Percentiles rank a stretch among this genome's conserved stretches.
Evolutionary conservation across 163 green algal species (phyloP).

Genomic region (Scenedesmus sp.): DNA sequence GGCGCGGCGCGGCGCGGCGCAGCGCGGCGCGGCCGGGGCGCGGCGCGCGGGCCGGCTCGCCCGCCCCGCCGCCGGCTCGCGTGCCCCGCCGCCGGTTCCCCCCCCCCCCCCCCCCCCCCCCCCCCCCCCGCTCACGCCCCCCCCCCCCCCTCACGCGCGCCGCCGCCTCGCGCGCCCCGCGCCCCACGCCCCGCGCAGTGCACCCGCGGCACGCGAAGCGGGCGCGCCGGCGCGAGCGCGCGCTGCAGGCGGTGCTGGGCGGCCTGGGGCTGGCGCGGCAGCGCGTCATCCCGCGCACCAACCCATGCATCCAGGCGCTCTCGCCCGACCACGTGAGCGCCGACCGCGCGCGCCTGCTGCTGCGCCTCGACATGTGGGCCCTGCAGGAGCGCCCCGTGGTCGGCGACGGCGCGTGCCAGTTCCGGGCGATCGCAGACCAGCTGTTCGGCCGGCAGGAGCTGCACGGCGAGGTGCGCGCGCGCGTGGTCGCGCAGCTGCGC

Average conservation of each 20-base stretch:
- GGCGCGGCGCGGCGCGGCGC: too few relatives aligned
- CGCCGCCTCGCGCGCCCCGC: neutral
- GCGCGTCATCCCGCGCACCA: conserved; percentile 37
- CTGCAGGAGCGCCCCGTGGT: conserved; percentile 63
- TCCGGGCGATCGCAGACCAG: conserved; percentile 79
- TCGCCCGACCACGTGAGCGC: neutral
- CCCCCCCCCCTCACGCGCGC: too few relatives aligned
- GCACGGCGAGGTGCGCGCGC: conserved; percentile 64
- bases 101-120: too few relatives aligned
- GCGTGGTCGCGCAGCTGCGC: conserved; percentile 64
- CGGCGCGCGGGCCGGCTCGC: too few relatives aligned
- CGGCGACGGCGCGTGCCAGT: conserved; percentile 82
- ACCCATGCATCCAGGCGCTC: conserved; percentile 12
- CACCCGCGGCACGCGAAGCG: neutral
- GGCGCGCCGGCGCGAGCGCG: too few relatives aligned
- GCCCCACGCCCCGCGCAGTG: neutral
- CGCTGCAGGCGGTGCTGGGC: too few relatives aligned
- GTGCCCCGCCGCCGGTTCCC: too few relatives aligned
- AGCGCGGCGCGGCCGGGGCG: too few relatives aligned
- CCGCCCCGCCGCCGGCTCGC: too few relatives aligned
- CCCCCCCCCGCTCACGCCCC: too few relatives aligned
- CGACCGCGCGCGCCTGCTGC: conserved; percentile 39
- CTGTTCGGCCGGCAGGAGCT: conserved; percentile 63
- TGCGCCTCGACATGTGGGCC: conserved; percentile 53
- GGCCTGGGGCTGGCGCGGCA: too few relatives aligned